Base-by-base conservation (phyloP, 495 filamentous ascomycete genomes). In the Monascus purpureus region DNA sequence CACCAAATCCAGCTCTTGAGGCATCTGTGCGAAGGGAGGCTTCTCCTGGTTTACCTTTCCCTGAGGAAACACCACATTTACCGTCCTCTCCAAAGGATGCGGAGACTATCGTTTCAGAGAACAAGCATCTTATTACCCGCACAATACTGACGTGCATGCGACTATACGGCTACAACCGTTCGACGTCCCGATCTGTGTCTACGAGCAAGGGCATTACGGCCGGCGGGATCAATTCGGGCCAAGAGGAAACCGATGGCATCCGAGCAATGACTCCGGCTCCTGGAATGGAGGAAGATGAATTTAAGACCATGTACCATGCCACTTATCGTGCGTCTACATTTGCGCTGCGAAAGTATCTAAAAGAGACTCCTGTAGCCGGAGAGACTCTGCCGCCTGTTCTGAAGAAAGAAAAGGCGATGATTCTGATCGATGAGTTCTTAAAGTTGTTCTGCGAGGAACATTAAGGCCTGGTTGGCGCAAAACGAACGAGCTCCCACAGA, bases 281-380 rank as follows among this genome's bases (percentile, higher is more conserved):
- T 0, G 33, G 33, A 0, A 41, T 47, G 0, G 65, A 70, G 17
- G 67, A 69, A 27, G 72, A 76, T 40, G 72, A 76, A 29, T 79
- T 73, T 47, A 79, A 77, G 45, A 42, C 65, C 6, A 65, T 77
- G 50, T 79, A 79, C 32, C 74, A 79, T 38, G 72, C 74, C 29
- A 72, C 70, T 0, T 77, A 67, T 39, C 75, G 73, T 36, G 67
- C 70, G 13, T 63, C 70, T 1, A 63, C 59, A 13, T 74, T 77
- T 43, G 67, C 72, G 4, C 59, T 77, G 16, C 57, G 73, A 26
- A 61, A 52, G 24, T 59, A 65, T 33, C 47, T 73, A 32, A 62
- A 50, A 31, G 48, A 50, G 16, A 6, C 33, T 1, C 15, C 32
- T 6, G 25, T 22, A 2, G 24, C 19, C 12, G 38, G 31, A 19